phyloP scores from a whole-genome alignment of 2,329 filamentous ascomycete species.

The Didymella pinodella region DNA sequence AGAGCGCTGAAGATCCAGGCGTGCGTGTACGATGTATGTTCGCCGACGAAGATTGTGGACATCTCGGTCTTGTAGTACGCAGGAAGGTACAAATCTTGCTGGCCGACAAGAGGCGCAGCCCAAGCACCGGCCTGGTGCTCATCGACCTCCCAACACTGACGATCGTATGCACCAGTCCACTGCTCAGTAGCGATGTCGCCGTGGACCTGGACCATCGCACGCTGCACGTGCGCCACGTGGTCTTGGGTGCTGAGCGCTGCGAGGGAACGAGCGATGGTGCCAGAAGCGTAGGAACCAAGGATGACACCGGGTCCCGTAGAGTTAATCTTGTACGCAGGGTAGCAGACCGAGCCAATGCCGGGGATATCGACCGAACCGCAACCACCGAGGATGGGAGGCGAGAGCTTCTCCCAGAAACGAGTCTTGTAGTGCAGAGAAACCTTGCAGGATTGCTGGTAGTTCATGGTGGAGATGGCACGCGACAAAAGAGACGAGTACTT shows the following conservation, averaged over 20 bases:
- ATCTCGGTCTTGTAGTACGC: constrained; percentile 76
- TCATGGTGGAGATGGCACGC: constrained; percentile 59
- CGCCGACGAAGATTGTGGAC: constrained; percentile 71
- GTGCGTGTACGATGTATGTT: constrained; percentile 76
- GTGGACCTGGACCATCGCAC: constrained; percentile 73
- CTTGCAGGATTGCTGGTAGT: constrained; percentile 62
- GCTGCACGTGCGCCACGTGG: constrained; percentile 69
- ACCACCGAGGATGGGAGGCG: constrained; percentile 67
- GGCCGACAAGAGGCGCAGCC: constrained; percentile 67
- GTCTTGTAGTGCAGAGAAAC: constrained; percentile 73
- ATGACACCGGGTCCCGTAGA: constrained; percentile 68
- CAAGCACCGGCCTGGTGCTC: constrained; percentile 69
- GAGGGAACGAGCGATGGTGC: constrained; percentile 56
- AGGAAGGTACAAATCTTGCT: constrained; percentile 74
- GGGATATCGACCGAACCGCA: constrained; percentile 69
- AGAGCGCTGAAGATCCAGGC: constrained; percentile 74
- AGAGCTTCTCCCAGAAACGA: constrained; percentile 66
- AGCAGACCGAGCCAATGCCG: constrained; percentile 69
- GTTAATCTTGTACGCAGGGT: constrained; percentile 73
- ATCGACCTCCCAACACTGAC: constrained; percentile 72
- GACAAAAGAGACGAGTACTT: constrained; percentile 59
- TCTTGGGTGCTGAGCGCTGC: constrained; percentile 63
- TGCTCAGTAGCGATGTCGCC: constrained; percentile 66
- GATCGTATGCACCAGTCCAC: constrained; percentile 70
- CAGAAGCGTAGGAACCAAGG: constrained; percentile 66